Evolutionary conservation across 345 rosid genomes (phyloP).

Genomic region (Populus tremula): DNA sequence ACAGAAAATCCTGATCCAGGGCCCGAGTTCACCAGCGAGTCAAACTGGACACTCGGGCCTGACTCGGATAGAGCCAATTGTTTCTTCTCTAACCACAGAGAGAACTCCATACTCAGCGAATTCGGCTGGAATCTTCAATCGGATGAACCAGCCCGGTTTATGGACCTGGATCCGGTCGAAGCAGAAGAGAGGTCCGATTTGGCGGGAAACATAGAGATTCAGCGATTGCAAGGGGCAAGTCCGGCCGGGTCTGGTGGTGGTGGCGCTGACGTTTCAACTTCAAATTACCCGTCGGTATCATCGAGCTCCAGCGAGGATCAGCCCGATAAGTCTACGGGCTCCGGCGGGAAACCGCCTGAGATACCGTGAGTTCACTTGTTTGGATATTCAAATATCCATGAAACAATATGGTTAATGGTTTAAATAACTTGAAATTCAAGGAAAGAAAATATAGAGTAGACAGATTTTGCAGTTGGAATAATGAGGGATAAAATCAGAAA

Average conservation of each 20-base stretch:
- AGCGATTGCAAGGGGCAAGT: slow-evolving; percentile 14
- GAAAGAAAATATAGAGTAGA: not conserved
- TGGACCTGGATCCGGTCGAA: slow-evolving; percentile 14
- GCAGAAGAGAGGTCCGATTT: slow-evolving; percentile 19
- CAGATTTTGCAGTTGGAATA: not conserved
- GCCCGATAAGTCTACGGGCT: slow-evolving; percentile 71
- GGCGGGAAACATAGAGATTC: slow-evolving; percentile 18
- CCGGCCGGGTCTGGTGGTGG: slow-evolving; percentile 8
- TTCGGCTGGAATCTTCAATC: slow-evolving; percentile 62
- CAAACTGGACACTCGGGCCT: slow-evolving; percentile 39
- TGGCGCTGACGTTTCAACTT: slow-evolving; percentile 44
- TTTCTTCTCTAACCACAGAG: slow-evolving; percentile 48
- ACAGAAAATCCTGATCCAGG: slow-evolving; percentile 43
- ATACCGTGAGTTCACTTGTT: slow-evolving; percentile 68
- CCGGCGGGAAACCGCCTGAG: slow-evolving; percentile 68
- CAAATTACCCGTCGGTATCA: slow-evolving; percentile 56
- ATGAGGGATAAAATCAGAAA: slow-evolving; percentile 3
- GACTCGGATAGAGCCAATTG: slow-evolving; percentile 44
- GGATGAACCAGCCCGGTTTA: slow-evolving; percentile 11
- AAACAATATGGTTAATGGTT: not conserved
- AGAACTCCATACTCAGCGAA: slow-evolving; percentile 51
- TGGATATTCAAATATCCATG: not conserved
- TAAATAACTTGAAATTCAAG: slow-evolving; percentile 5
- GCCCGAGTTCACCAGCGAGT: slow-evolving; percentile 23
- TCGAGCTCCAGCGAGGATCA: slow-evolving; percentile 89